Evolutionary conservation across 352 stramenopile species (phyloP), one percentile per base, ranked within the genome.

Genomic region (Albugo candida): DNA sequence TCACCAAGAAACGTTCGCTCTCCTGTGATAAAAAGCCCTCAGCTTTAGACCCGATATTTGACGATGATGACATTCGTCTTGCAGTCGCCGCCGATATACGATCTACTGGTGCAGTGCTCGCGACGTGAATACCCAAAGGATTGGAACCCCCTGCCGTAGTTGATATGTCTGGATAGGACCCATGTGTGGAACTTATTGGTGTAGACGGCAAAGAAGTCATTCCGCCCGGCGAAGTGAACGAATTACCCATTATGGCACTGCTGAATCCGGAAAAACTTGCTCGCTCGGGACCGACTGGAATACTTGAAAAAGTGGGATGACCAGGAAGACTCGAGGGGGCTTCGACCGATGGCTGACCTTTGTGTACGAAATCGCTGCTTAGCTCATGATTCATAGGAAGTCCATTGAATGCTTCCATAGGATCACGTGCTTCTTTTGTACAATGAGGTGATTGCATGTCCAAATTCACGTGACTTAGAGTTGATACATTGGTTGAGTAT

Each of bases 11-110:
- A 16, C 63, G 60, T 41, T 87, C 68, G 11, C 74, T 63, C 18
- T 80, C 68, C 18, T 72, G 58, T 27, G 58, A 51, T 61, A 87
- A 54, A 50, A 87, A 87, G 13, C 56, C 63, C 47, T 67, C 80
- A 61, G 60, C 1, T 24, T 19, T 2, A 42, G 31, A 31, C 37
- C 37, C 18, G 20, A 37, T 36, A 31, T 8, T 31, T 31, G 24
- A 8, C 24, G 24, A 31, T 36, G 44, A 24, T 27, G 40, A 24
- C 43, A 54, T 41, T n/a, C 8, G 3, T 3, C 17, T 3, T 8
- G 38, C 3, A 19, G 20, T 3, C 3, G 38, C 8, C 38, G 8
- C 20, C 20, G 17, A 3, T 24, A 24, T 19, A 10, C 8, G 38
- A 19, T 24, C 8, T 8, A 8, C 20, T 43, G 38, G 3, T 10